Base-by-base conservation (phyloP, 805 yeast genomes). In the Hanseniaspora lachancei region DNA sequence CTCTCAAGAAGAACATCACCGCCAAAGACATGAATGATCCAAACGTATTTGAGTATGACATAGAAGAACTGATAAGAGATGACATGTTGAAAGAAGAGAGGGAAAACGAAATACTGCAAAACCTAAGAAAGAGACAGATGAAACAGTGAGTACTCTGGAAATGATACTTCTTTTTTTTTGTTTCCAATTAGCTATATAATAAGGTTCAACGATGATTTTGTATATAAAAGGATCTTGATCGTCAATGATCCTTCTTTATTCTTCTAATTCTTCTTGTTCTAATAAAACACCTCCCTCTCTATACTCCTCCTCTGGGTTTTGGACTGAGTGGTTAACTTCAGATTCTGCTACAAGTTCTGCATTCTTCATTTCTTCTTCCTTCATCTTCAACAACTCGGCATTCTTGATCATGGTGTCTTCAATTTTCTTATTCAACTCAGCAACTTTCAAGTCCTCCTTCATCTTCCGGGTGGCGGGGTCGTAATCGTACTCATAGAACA, bases 401-500 rank as follows among this genome's bases (percentile, higher is more conserved):
- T 53, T 55, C 35, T 53, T 58, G 13, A 46, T 34, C 27, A 38
- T 39, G 29, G 59, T 57, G 32, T 55, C 56, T 35, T 60, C 62
- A n/a, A 59, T 59, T 34, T 54, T 46, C 41, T 43, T 39, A 15
- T 43, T 56, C 47, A 58, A 44, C 50, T 59, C 53, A n/a, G 46
- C 53, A 18, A 38, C 51, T 47, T 63, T 66, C 34, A 61, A 40
- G 23, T 65, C 67, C 21, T 67, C 72, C 41, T 54, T 59, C 64
- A 66, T 60, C 50, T 60, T 61, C 16, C 67, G 66, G 18, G 66
- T 58, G 6, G 63, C 67, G 46, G 64, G 66, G 57, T 69, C 70
- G 38, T 69, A 68, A 56, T 74, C 77, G 57, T 71, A 68, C 65
- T 89, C 97, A 66, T 91, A 91, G 64, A 91, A 91, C 62, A 91